These are phyloP conservation scores for Carpediemonas membranifera DNA, from an alignment of 78 protist species.

Conservation along the genomic window DNA sequence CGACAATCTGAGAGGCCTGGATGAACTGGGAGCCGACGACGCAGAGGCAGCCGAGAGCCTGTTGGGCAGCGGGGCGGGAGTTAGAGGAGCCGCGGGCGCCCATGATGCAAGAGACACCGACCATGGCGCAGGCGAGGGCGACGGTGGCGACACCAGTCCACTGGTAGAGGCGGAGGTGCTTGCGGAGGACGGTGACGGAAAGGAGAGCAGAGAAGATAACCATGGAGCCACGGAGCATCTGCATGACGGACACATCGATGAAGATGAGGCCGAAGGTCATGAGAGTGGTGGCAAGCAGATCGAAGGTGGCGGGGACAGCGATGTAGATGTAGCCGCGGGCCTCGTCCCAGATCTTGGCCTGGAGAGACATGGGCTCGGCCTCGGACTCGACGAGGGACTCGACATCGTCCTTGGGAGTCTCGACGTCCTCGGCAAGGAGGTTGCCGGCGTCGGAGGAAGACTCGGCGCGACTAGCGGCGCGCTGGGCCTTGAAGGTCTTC, in stretches of 20 bases:
- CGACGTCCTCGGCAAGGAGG: neutral
- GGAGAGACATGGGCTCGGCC: neutral
- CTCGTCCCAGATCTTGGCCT: neutral
- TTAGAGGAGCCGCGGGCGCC: neutral
- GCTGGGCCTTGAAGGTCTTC: neutral
- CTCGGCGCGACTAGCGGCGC: neutral
- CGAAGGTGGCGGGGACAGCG: conserved; percentile 13
- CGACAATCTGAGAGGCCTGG: conserved; percentile 32
- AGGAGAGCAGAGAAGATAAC: conserved; percentile 51
- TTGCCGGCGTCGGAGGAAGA: neutral
- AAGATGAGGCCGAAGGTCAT: conserved; percentile 30
- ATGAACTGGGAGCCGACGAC: conserved; percentile 20
- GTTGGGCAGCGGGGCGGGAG: neutral
- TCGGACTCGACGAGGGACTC: neutral
- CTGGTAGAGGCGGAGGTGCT: neutral
- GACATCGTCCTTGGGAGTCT: neutral
- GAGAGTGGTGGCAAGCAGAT: conserved; percentile 29
- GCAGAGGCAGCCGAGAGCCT: conserved; percentile 1
- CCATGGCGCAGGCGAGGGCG: neutral
- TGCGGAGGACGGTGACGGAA: neutral
- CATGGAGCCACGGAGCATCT: conserved; percentile 32
- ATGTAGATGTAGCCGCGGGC: neutral
- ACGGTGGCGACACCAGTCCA: conserved; percentile 24
- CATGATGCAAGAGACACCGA: conserved; percentile 10
- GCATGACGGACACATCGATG: conserved; percentile 27